Conservation (phyloP, 2,329 filamentous ascomycete species). For the Fusarium staphyleae region DNA sequence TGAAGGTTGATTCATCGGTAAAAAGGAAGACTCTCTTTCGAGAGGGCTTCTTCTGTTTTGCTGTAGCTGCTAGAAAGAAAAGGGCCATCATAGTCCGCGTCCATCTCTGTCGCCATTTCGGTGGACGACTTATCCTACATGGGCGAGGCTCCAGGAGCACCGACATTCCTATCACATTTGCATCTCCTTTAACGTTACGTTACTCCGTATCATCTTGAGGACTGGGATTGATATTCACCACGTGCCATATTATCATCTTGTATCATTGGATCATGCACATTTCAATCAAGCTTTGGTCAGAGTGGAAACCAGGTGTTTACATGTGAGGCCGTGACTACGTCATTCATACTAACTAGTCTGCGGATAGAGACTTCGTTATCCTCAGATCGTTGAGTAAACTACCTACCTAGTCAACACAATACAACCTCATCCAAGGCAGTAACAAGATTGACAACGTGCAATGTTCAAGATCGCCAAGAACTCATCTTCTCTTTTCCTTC, state of each 20-base stretch:
- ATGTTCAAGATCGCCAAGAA: slow-evolving; percentile 16
- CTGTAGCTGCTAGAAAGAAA: slow-evolving; percentile 53
- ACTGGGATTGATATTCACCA: neutral
- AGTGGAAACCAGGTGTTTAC: slow-evolving; percentile 20
- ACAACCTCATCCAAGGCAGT: neutral
- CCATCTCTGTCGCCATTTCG: slow-evolving; percentile 45
- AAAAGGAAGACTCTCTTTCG: slow-evolving; percentile 4
- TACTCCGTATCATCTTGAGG: neutral
- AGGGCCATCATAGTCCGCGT: slow-evolving; percentile 64
- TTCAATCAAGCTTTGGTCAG: slow-evolving; percentile 25
- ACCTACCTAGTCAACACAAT: neutral
- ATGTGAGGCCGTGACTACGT: slow-evolving; percentile 27
- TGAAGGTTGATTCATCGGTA: slow-evolving; percentile 39
- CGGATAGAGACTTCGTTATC: neutral
- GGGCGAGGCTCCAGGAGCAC: slow-evolving; percentile 61
- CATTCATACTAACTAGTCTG: slow-evolving; percentile 23
- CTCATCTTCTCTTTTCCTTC: neutral
- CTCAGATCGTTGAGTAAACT: neutral
- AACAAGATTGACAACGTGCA: neutral
- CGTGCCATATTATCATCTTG: neutral
- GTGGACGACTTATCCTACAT: slow-evolving; percentile 45
- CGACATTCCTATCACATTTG: slow-evolving; percentile 47
- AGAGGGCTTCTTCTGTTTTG: slow-evolving; percentile 11
- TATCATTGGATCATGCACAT: neutral
- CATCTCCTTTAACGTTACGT: neutral